Conservation (phyloP, 345 rosid species). For the Moricandia arvensis region DNA sequence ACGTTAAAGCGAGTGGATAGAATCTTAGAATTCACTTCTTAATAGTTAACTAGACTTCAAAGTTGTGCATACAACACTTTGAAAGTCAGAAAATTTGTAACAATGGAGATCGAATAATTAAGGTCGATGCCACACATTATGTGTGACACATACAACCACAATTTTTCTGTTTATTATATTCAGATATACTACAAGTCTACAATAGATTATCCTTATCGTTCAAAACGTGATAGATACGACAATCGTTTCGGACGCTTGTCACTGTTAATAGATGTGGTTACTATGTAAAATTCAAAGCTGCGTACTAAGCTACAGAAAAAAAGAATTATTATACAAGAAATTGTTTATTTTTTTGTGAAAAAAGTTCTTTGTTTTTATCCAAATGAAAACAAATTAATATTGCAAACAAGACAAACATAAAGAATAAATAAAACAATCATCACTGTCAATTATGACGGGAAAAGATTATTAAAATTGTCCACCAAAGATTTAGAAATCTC, state of each 20-base stretch:
- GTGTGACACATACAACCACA: too few species aligned
- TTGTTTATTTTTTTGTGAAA: background rate
- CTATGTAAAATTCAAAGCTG: background rate
- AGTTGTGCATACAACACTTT: too few species aligned
- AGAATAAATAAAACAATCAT: constrained; percentile 26
- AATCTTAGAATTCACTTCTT: too few species aligned
- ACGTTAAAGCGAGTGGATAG: too few species aligned
- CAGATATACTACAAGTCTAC: background rate
- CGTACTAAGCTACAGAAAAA: background rate
- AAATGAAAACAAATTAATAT: background rate
- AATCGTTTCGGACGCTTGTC: background rate
- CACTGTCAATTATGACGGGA: constrained; percentile 15
- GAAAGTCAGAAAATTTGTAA: too few species aligned
- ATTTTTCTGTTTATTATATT: background rate
- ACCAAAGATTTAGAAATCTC: background rate
- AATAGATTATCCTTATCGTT: background rate
- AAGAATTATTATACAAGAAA: background rate
- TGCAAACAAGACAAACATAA: constrained; percentile 30
- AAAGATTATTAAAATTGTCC: constrained; percentile 1
- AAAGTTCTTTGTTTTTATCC: background rate
- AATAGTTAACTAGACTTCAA: too few species aligned
- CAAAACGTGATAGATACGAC: background rate
- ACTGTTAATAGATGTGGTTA: background rate
- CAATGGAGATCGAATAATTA: too few species aligned
- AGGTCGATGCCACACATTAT: too few species aligned